Conservation (phyloP, 164 flowering plant genomes). For the Macadamia tetraphylla region DNA sequence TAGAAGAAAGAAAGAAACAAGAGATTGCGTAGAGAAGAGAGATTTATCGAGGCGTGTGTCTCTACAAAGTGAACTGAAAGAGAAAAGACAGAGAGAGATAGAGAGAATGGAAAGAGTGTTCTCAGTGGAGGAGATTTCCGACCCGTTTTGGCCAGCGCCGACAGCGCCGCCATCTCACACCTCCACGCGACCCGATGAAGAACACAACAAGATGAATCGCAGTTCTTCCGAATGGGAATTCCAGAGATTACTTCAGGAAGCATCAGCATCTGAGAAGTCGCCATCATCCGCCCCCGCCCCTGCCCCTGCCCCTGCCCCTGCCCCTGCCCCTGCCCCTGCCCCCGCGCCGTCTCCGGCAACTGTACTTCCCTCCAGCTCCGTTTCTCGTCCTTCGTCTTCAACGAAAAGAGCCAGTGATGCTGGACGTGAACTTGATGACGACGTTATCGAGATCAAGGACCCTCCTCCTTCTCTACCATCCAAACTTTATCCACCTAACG, state of each 20-base stretch:
- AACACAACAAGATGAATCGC: constrained; percentile 46
- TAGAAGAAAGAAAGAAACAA: too few relatives aligned
- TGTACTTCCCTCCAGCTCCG: background rate
- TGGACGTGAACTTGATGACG: constrained; percentile 4
- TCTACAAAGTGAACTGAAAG: too few relatives aligned
- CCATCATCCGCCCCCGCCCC: background rate
- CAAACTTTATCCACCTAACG: constrained; percentile 13
- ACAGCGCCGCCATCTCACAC: background rate
- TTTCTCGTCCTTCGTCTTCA: constrained; percentile 5
- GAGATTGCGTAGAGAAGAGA: too few relatives aligned
- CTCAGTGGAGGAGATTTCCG: constrained; percentile 62
- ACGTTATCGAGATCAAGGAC: constrained; percentile 25
- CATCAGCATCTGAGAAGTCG: constrained; percentile 9
- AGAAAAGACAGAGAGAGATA: background rate
- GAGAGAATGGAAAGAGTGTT: constrained; percentile 69
- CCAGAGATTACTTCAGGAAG: constrained; percentile 65
- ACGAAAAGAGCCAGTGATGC: background rate
- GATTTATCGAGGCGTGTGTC: too few relatives aligned
- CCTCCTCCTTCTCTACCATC: constrained; percentile 2
- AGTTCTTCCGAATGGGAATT: constrained; percentile 92
- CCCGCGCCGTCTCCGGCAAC: constrained; percentile 1
- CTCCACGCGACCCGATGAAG: background rate
- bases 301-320: background rate
- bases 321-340: background rate
- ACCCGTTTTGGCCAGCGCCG: constrained; percentile 47